Percentiles rank a stretch among this genome's conserved stretches.
phyloP scores from a whole-genome alignment of 306 rosid species.

The Acacia melanoxylon region DNA sequence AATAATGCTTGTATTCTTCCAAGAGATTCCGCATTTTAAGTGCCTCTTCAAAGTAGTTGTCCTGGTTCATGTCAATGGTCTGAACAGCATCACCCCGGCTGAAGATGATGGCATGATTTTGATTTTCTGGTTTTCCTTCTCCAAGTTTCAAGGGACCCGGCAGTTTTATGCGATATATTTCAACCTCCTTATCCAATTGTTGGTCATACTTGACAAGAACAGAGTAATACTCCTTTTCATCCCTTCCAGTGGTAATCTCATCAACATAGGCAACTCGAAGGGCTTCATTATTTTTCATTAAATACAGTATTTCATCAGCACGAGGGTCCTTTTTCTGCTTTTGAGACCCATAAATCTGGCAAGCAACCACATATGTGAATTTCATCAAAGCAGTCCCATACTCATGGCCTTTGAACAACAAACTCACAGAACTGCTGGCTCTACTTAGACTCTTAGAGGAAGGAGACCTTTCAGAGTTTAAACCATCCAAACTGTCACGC shows the following conservation, averaged over 20 bases:
- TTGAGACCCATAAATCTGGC: background rate
- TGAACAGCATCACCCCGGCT: constrained; percentile 61
- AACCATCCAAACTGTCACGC: background rate
- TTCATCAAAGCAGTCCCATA: background rate
- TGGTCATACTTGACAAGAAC: constrained; percentile 57
- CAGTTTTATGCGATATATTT: constrained; percentile 50
- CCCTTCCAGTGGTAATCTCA: constrained; percentile 42
- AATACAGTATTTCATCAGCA: constrained; percentile 51
- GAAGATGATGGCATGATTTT: constrained; percentile 47
- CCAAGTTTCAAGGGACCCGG: constrained; percentile 61
- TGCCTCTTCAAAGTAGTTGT: constrained; percentile 59
- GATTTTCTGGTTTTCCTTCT: constrained; percentile 40
- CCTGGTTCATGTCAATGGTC: constrained; percentile 59
- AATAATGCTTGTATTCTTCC: constrained; percentile 39
- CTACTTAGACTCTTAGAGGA: background rate
- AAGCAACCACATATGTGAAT: background rate
- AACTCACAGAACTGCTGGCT: background rate
- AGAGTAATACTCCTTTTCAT: constrained; percentile 48
- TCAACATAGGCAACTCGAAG: constrained; percentile 58
- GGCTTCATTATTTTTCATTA: constrained; percentile 50
- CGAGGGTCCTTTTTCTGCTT: constrained; percentile 7
- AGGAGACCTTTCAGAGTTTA: background rate
- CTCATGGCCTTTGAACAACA: background rate
- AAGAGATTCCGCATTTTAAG: constrained; percentile 60
- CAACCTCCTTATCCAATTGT: constrained; percentile 51